Evolutionary conservation across 2,329 filamentous ascomycete species (phyloP), one percentile per base, ranked within the genome.

Genomic region (Ceratocystis cacaofunesta): DNA sequence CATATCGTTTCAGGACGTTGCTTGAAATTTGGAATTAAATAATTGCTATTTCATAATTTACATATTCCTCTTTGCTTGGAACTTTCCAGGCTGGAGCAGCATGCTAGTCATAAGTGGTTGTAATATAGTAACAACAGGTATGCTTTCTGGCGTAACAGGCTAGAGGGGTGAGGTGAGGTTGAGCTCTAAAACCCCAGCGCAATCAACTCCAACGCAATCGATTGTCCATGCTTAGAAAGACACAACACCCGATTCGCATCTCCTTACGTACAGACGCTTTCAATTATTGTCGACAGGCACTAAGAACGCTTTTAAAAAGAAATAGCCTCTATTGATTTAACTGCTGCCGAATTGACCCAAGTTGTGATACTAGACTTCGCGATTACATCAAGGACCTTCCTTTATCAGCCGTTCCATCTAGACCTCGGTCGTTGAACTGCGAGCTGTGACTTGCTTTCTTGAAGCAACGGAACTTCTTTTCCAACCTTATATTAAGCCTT

Each of bases 81-180:
- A 2, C 1, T 1, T 41, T 12, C 36, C 1, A 4, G 8, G 12
- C 36, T 5, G 10, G 36, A 41, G 36, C 3, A 41, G 36, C 25
- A n/a, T 36, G 32, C 52, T 64, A 44, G 55, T 19, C 32, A 41
- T 3, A 58, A 22, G 17, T 36, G 52, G 65, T 66, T 66, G 65
- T 25, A 7, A 32, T 66, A 36, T 64, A 66, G 43, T 15, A 1
- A 44, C 5, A 48, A 25, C 1, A 32, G 3, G 41, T 22, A 32
- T 65, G 30, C 28, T 32, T 50, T 44, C 52, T 62, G 57, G 55
- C 64, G 12, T 6, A 36, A n/a, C 22, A 15, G 28, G 46, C n/a
- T 62, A 36, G 65, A 66, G 65, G 65, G 65, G 65, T 50, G 61
- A 61, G 65, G 50, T 60, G 61, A 61, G 55, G 25, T 58, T 58